Evolutionary conservation across 2,329 filamentous ascomycete species (phyloP), one percentile per base, ranked within the genome.

Genomic region (Fusarium coicis): DNA sequence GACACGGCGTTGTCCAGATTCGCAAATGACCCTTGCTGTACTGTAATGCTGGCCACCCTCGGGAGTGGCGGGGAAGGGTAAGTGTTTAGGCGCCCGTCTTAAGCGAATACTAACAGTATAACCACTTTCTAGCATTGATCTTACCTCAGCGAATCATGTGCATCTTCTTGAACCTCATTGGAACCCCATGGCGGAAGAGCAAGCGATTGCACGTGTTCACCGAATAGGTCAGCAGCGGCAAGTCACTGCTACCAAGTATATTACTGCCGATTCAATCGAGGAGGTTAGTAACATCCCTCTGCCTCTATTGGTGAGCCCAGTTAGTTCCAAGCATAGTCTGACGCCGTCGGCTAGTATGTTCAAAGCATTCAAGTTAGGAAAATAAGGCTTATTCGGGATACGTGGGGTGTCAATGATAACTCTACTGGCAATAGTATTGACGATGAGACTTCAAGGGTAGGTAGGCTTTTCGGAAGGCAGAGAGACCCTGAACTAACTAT

Each of bases 21-120:
- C 32, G 58, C 26, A 11, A 28, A 60, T 1, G 62, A 78, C 39
- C 40, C 65, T 1, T 37, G 23, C 4, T 76, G 75, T 60, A 71
- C 28, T 3, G 68, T 81, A 1, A 78, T 83, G 56, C 75, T 83
- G 2, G 76, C 80, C 15, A 79, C 70, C 1, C 78, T 82, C n/a
- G 79, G 73, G 1, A 79, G 76, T 19, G 79, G 73, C 1, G 80
- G 76, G 2, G 79, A 81, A 61, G 80, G 80, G 26, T 26, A 26
- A 26, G 26, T 26, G 26, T 26, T 26, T 26, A 26, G 26, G 26
- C 26, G 26, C 26, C 26, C 26, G 6, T 6, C 6, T 6, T 26
- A 4, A 26, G 26, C 26, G 6, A 6, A 26, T 26, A 26, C 43
- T 58, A 21, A 49, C 19, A 23, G 2, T 7, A 10, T 3, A 21